phyloP scores from a whole-genome alignment of 805 yeast species.

The Candida caryicola region DNA sequence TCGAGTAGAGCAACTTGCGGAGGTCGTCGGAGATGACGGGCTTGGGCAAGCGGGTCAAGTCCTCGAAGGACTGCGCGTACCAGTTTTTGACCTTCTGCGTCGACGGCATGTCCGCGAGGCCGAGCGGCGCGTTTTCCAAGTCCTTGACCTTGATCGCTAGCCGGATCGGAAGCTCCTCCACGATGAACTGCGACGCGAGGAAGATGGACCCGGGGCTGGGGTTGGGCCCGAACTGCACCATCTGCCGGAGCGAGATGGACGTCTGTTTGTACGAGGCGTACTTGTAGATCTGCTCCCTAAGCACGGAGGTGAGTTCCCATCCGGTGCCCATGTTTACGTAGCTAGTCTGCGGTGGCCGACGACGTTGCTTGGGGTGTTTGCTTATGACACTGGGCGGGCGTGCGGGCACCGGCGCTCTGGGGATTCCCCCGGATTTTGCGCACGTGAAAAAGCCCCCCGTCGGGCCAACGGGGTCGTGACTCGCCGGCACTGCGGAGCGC shows the following conservation, averaged over 20 bases:
- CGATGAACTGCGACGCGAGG: conserved; percentile 79
- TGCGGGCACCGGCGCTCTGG: background rate
- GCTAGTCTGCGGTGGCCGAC: background rate
- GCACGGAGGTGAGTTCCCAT: conserved; percentile 49
- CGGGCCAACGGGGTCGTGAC: background rate
- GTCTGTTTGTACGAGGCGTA: conserved; percentile 79
- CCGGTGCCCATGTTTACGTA: conserved; percentile 34
- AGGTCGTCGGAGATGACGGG: conserved; percentile 51
- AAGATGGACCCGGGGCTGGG: conserved; percentile 78
- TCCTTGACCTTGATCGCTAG: conserved; percentile 84
- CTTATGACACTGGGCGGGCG: background rate
- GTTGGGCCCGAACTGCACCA: conserved; percentile 85
- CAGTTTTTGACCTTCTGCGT: conserved; percentile 77
- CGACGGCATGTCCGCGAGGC: conserved; percentile 68
- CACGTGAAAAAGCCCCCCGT: background rate
- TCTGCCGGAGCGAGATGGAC: conserved; percentile 78
- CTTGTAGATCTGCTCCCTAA: conserved; percentile 55
- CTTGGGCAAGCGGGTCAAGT: conserved; percentile 61
- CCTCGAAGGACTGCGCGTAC: conserved; percentile 90
- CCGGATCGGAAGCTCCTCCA: conserved; percentile 83
- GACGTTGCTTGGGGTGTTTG: too few relatives aligned
- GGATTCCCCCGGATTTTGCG: conserved; percentile 1
- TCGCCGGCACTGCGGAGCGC: too few relatives aligned
- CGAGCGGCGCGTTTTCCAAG: conserved; percentile 74
- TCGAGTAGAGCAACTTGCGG: conserved; percentile 30